Evolutionary conservation across 177 flowering plant genomes (phyloP).

Genomic region (Vitis hybrid): DNA sequence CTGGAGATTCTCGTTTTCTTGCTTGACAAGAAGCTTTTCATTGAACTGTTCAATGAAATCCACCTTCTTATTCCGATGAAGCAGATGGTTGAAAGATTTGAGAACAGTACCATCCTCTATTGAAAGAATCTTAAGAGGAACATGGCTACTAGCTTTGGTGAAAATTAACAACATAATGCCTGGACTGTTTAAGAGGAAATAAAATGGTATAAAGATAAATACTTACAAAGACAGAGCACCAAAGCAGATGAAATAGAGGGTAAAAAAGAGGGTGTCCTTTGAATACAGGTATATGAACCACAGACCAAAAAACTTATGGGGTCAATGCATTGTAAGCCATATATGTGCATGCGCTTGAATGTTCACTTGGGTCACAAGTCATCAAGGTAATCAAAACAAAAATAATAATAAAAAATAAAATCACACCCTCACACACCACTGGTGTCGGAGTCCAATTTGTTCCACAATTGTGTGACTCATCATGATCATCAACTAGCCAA

Average conservation of each 20-base stretch:
- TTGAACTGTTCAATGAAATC: slow-evolving; percentile 98
- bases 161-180: slow-evolving; percentile 97
- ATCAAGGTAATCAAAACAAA: no score
- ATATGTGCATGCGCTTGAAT: no score
- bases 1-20: slow-evolving; percentile 97
- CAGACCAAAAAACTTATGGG: no score
- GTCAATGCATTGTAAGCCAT: no score
- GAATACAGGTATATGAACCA: not conserved
- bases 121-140: slow-evolving; percentile 89
- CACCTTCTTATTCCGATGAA: slow-evolving; percentile 95
- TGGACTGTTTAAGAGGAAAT: slow-evolving; percentile 55
- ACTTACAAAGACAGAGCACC: not conserved
- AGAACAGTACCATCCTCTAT: slow-evolving; percentile 98
- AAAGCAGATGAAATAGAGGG: not conserved
- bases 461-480: no score
- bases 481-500: no score
- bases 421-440: no score
- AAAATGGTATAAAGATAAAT: not conserved
- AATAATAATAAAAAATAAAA: no score
- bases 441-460: no score
- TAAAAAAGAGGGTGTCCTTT: not conserved
- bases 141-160: slow-evolving; percentile 65
- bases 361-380: no score
- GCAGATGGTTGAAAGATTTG: slow-evolving; percentile 87
- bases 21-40: slow-evolving; percentile 98